Evolutionary conservation across 2,329 filamentous ascomycete species (phyloP).

Genomic region (Amylocarpus encephaloides): DNA sequence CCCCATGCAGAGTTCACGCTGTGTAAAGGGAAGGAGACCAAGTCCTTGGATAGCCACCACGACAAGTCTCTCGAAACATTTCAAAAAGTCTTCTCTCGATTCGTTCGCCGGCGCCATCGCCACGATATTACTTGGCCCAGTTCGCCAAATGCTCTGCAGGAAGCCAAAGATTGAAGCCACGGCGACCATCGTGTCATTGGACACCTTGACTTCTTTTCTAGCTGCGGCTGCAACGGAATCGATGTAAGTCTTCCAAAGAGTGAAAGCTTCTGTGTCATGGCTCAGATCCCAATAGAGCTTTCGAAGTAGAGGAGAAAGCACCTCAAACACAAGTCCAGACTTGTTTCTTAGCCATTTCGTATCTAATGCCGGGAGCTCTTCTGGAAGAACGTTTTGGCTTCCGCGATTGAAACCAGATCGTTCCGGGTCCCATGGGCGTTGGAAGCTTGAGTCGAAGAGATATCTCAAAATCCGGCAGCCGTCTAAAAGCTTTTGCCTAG

Average conservation of each 20-base stretch:
- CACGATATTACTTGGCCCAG: constrained; percentile 36
- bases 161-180: constrained; percentile 66
- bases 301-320: constrained; percentile 55
- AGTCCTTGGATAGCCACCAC: constrained; percentile 44
- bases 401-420: constrained; percentile 55
- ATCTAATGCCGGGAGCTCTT: constrained; percentile 80
- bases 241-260: constrained; percentile 57
- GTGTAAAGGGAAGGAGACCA: constrained; percentile 55
- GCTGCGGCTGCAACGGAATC: constrained; percentile 60
- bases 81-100: constrained; percentile 42
- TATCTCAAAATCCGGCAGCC: constrained; percentile 67
- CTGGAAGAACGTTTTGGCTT: constrained; percentile 36
- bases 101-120: constrained; percentile 22
- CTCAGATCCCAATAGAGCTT: constrained; percentile 57
- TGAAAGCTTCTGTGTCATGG: constrained; percentile 47
- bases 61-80: constrained; percentile 46
- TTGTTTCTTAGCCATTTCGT: constrained; percentile 81
- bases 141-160: constrained; percentile 63
- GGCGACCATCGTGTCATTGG: constrained; percentile 74
- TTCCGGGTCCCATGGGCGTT: constrained; percentile 67
- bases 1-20: constrained; percentile 49
- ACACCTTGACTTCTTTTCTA: constrained; percentile 83
- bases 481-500: constrained; percentile 47
- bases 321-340: constrained; percentile 54
- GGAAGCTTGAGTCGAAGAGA: constrained; percentile 53